phyloP scores from a whole-genome alignment of 495 filamentous ascomycete genomes.

The Penicillium steckii region DNA sequence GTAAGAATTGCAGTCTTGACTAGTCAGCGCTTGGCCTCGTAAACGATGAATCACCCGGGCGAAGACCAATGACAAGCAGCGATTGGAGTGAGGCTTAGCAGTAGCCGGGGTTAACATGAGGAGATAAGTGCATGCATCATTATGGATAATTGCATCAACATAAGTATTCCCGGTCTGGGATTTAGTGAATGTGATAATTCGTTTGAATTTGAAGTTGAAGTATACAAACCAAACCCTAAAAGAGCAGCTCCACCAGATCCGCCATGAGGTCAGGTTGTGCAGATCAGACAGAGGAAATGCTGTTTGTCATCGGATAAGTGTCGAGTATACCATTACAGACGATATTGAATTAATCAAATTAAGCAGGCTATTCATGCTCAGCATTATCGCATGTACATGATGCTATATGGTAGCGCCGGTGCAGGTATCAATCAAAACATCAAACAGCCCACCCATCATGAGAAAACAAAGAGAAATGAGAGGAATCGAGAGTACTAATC shows the following conservation, averaged over 20 bases:
- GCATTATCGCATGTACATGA: not conserved
- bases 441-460: too few relatives aligned
- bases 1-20: not conserved
- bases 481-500: not conserved
- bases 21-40: not conserved
- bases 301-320: too few relatives aligned
- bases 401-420: not conserved
- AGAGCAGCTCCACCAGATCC: not conserved
- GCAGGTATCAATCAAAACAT: conserved; percentile 4
- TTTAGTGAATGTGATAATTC: too few relatives aligned
- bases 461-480: not conserved
- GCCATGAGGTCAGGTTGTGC: not conserved
- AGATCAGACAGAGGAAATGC: not conserved
- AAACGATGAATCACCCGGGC: not conserved
- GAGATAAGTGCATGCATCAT: too few relatives aligned
- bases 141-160: too few relatives aligned
- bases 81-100: not conserved
- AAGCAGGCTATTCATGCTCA: too few relatives aligned
- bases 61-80: not conserved
- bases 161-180: too few relatives aligned
- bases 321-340: too few relatives aligned
- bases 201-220: too few relatives aligned
- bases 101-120: not conserved
- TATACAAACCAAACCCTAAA: too few relatives aligned
- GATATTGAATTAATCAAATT: too few relatives aligned